Conservation (phyloP, 2,329 filamentous ascomycete genomes). For the Paraconiothyrium sp. region DNA sequence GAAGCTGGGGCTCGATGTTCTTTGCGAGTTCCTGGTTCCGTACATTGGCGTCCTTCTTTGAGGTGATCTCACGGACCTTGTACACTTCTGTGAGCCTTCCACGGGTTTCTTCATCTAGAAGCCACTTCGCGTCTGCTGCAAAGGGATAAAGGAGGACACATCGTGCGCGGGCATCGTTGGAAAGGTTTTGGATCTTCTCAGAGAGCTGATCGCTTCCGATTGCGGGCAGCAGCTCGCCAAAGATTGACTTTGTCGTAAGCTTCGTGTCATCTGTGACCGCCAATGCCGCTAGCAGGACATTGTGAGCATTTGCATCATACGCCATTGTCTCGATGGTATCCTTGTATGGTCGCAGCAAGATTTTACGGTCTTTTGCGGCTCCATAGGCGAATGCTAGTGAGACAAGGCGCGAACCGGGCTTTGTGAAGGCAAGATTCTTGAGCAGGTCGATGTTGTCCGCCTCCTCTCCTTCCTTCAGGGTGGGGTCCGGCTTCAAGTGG, state of each 20-base stretch:
- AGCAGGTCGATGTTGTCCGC: constrained; percentile 70
- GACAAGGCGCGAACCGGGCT: constrained; percentile 82
- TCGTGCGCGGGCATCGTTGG: constrained; percentile 71
- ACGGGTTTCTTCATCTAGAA: constrained; percentile 70
- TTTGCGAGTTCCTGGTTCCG: constrained; percentile 80
- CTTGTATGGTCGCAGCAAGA: constrained; percentile 87
- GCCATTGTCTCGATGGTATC: constrained; percentile 88
- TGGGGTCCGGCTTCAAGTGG: constrained; percentile 89
- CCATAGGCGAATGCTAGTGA: constrained; percentile 85
- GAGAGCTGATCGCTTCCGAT: constrained; percentile 58
- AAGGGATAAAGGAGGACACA: constrained; percentile 83
- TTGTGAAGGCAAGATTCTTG: constrained; percentile 96
- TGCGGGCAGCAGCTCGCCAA: constrained; percentile 78
- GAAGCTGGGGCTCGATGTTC: constrained; percentile 76
- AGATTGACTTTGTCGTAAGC: constrained; percentile 83
- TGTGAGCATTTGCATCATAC: constrained; percentile 78
- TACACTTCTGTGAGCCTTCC: constrained; percentile 80
- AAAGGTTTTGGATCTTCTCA: constrained; percentile 71
- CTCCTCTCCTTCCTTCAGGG: constrained; percentile 65
- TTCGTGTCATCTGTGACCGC: constrained; percentile 97
- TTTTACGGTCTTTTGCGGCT: constrained; percentile 90
- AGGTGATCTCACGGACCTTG: constrained; percentile 81
- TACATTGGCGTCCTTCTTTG: constrained; percentile 86
- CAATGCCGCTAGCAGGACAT: constrained; percentile 83
- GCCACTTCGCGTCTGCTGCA: constrained; percentile 69